Percentiles rank a stretch among this genome's conserved stretches.
phyloP scores from a whole-genome alignment of 2,329 filamentous ascomycete genomes.

The Orbilia quercus region DNA sequence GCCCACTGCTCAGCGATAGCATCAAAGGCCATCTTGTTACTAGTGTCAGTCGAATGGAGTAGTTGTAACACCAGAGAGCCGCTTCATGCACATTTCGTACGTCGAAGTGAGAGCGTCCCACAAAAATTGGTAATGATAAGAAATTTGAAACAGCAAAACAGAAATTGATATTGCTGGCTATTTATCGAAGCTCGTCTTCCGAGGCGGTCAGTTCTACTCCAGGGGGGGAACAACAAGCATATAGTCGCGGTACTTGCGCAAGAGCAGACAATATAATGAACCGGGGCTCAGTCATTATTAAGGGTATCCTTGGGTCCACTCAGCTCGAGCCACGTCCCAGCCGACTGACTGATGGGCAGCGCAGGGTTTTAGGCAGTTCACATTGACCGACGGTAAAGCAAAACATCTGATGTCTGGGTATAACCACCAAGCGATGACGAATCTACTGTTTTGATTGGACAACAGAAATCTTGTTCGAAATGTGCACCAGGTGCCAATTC shows the following conservation, averaged over 20 bases:
- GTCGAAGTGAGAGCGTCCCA: neutral
- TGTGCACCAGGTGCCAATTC: neutral
- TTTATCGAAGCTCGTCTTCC: constrained; percentile 6
- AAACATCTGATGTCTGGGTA: constrained; percentile 16
- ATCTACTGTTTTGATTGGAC: neutral
- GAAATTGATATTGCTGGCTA: constrained; percentile 11
- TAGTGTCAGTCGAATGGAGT: constrained; percentile 15
- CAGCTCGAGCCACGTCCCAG: constrained; percentile 16
- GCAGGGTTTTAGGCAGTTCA: constrained; percentile 23
- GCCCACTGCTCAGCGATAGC: constrained; percentile 51
- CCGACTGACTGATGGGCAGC: constrained; percentile 13
- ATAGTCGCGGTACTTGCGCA: constrained; percentile 7
- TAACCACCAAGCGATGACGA: neutral
- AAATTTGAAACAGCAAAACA: neutral
- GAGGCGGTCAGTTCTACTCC: neutral
- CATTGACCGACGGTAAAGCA: neutral
- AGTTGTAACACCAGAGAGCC: neutral
- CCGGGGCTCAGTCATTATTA: neutral
- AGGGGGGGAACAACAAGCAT: neutral
- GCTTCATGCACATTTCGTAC: constrained; percentile 1
- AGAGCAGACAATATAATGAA: neutral
- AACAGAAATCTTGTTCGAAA: neutral
- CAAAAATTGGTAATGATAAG: neutral
- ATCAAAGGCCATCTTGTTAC: constrained; percentile 39
- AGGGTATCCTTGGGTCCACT: constrained; percentile 6